Conservation (phyloP, 495 filamentous ascomycete genomes). For the Apiosordaria backusii region DNA sequence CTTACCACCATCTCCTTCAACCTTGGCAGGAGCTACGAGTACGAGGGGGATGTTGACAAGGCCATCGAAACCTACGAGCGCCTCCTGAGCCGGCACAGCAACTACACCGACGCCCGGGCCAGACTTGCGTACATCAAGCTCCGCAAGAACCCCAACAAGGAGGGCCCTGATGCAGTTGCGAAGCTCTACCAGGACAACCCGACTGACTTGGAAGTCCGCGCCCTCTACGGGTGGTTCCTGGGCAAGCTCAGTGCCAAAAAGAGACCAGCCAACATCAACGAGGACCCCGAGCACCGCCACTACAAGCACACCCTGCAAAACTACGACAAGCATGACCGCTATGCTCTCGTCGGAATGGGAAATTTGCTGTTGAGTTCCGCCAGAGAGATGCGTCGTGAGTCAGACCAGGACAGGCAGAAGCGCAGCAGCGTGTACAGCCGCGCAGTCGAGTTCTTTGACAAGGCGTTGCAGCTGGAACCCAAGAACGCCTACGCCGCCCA, state of each 20-base stretch:
- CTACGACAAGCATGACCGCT: constrained; percentile 94
- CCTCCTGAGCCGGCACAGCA: constrained; percentile 72
- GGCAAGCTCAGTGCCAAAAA: constrained; percentile 72
- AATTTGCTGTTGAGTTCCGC: constrained; percentile 83
- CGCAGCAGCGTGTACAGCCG: constrained; percentile 79
- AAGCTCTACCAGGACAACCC: constrained; percentile 77
- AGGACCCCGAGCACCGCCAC: constrained; percentile 87
- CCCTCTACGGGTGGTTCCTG: constrained; percentile 92
- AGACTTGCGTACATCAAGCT: constrained; percentile 86
- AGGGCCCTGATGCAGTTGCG: constrained; percentile 77
- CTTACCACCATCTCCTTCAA: constrained; percentile 95
- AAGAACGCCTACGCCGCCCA: constrained; percentile 96
- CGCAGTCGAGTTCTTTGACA: constrained; percentile 97
- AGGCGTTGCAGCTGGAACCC: constrained; percentile 85
- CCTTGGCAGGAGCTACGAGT: constrained; percentile 92
- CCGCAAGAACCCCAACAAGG: constrained; percentile 75
- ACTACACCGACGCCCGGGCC: constrained; percentile 87
- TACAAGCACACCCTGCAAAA: constrained; percentile 94
- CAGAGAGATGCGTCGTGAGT: constrained; percentile 88
- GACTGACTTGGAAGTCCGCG: constrained; percentile 81
- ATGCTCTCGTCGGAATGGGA: constrained; percentile 92
- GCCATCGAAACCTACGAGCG: constrained; percentile 85
- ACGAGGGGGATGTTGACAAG: constrained; percentile 71
- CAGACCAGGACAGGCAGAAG: constrained; percentile 85
- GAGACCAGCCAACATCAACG: constrained; percentile 70